Evolutionary conservation across 495 filamentous ascomycete species (phyloP).

Genomic region (Letharia lupina): DNA sequence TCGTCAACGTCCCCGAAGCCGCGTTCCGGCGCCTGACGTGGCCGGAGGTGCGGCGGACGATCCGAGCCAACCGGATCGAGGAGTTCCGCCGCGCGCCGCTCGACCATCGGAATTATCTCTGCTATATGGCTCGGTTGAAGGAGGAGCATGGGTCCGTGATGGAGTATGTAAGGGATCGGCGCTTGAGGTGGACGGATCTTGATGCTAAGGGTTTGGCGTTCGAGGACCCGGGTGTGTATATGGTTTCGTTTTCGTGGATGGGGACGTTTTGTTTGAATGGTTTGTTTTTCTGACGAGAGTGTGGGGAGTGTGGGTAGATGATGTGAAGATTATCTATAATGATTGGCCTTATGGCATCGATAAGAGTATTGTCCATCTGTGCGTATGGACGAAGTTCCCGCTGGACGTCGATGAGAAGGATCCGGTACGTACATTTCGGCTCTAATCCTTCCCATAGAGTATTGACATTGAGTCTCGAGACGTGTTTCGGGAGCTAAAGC

Average conservation of each 20-base stretch:
- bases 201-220: slow-evolving; percentile 39
- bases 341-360: slow-evolving; percentile 90
- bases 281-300: not conserved
- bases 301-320: slow-evolving; percentile 36
- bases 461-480: not conserved
- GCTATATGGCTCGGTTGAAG: slow-evolving; percentile 53
- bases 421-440: slow-evolving; percentile 20
- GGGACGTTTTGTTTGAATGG: not conserved
- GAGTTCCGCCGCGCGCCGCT: slow-evolving; percentile 66
- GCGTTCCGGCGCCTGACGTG: slow-evolving; percentile 51
- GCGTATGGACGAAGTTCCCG: slow-evolving; percentile 87
- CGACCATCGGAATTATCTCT: slow-evolving; percentile 62
- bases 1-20: slow-evolving; percentile 57
- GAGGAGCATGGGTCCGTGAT: slow-evolving; percentile 62
- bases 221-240: slow-evolving; percentile 38
- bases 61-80: slow-evolving; percentile 58
- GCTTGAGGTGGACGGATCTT: slow-evolving; percentile 55
- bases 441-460: no score
- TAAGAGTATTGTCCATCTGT: slow-evolving; percentile 64
- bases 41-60: slow-evolving; percentile 53
- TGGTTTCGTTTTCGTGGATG: slow-evolving; percentile 1
- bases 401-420: slow-evolving; percentile 48
- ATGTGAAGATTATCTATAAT: slow-evolving; percentile 70
- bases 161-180: slow-evolving; percentile 58
- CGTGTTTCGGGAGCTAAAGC: not conserved